Conservation (phyloP, 768 basidiomycete species). For the Scleroderma bovista region DNA sequence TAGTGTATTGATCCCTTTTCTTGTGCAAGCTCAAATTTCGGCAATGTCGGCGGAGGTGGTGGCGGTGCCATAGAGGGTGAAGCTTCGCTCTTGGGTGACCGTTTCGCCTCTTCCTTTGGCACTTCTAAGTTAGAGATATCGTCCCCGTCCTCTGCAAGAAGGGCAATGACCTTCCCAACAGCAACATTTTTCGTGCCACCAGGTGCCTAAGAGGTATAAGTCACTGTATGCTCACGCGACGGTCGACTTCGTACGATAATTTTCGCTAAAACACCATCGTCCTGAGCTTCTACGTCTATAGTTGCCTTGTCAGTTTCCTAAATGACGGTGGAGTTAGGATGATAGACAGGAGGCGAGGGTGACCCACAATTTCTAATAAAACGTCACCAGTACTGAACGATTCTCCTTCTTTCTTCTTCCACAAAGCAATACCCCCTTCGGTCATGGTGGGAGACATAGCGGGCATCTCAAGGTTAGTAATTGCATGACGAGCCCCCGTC, state of each 20-base stretch:
- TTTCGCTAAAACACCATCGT: constrained; percentile 91
- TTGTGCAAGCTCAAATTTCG: constrained; percentile 17
- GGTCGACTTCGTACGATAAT: constrained; percentile 61
- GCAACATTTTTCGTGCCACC: constrained; percentile 82
- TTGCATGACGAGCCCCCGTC: constrained; percentile 46
- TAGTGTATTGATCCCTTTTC: constrained; percentile 32
- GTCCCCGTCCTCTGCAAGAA: constrained; percentile 95
- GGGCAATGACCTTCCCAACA: constrained; percentile 85
- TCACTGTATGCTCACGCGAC: not conserved
- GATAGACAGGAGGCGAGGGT: not conserved
- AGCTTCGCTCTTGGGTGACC: constrained; percentile 17
- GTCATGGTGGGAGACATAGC: constrained; percentile 98
- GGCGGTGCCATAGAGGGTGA: constrained; percentile 15
- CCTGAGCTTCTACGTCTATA: constrained; percentile 98
- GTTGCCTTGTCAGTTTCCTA: constrained; percentile 95
- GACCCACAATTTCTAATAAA: constrained; percentile 79
- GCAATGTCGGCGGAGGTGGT: constrained; percentile 12
- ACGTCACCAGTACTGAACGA: constrained; percentile 78
- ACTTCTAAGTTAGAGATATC: constrained; percentile 80
- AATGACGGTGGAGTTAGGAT: constrained; percentile 3
- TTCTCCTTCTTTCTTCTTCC: constrained; percentile 89
- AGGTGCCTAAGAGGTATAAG: constrained; percentile 39
- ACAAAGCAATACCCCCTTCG: constrained; percentile 84
- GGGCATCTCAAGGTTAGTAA: constrained; percentile 83
- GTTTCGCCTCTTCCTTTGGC: constrained; percentile 38